Evolutionary conservation across 2,329 filamentous ascomycete species (phyloP), one percentile per base, ranked within the genome.

Genomic region (Pseudopithomyces chartarum): DNA sequence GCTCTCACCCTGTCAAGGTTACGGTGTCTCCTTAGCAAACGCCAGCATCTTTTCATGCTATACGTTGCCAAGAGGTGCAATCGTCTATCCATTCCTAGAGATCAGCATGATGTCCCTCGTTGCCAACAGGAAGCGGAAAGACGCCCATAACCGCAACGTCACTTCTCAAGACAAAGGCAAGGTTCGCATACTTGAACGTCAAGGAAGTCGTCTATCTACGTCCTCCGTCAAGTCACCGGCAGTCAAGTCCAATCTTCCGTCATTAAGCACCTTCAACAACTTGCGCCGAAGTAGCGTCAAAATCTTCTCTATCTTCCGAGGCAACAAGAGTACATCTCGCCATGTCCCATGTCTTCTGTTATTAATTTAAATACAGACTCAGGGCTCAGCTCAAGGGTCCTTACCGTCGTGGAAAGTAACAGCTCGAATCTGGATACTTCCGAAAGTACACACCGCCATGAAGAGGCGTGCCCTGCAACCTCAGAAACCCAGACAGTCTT

Each of bases 301-400:
- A 55, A 65, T 76, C 47, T 63, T 74, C 47, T 74, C 73, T 10
- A 65, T 74, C 46, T 73, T 76, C 39, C 66, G 71, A n/a, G 65
- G 58, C 52, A 62, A 63, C 32, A 75, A 72, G 64, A 65, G 73
- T 69, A 62, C 44, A 43, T 34, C 13, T 13, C 12, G 22, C 11
- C 19, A 20, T 7, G n/a, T 13, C 17, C n/a, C 2, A 15, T 10
- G 3, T 10, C 26, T 13, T 32, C 36, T 13, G 8, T 43, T 45
- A 33, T 52, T 64, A 20, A 65, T 19, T n/a, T 11, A 10, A 26
- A 39, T 7, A 3, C 6, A 70, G 70, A 61, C 53, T 69, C 64
- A 19, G 20, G 48, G 26, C 52, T 57, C 13, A 57, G 56, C 46
- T 51, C 58, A 36, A 53, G 38, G 12, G 51, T 60, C 15, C 44